Conservation (phyloP, 2,329 filamentous ascomycete genomes). For the Penicillium sp. region DNA sequence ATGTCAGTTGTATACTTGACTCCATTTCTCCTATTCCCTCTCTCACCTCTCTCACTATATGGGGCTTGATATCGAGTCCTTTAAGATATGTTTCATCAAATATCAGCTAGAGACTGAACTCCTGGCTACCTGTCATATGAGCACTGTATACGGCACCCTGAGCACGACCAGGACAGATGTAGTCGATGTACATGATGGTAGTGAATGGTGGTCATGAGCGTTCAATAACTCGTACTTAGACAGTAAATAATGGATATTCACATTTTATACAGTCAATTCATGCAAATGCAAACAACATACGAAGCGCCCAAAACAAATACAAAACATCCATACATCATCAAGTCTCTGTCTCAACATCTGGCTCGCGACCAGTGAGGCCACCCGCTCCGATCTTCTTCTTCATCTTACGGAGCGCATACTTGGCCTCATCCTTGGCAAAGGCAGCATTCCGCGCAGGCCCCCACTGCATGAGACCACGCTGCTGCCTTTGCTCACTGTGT, state of each 20-base stretch:
- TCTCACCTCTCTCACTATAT: too few species aligned
- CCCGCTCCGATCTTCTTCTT: constrained; percentile 68
- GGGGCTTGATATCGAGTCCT: too few species aligned
- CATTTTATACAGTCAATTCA: background rate
- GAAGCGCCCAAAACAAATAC: background rate
- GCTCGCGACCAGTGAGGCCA: constrained; percentile 72
- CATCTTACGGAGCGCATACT: constrained; percentile 71
- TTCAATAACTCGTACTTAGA: background rate
- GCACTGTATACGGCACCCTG: too few species aligned
- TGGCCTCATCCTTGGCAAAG: constrained; percentile 85
- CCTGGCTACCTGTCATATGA: too few species aligned
- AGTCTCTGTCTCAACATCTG: constrained; percentile 78
- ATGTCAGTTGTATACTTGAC: too few species aligned
- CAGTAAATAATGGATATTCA: background rate
- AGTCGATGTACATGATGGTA: background rate
- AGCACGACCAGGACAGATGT: too few species aligned
- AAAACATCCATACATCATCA: constrained; percentile 4
- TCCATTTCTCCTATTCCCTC: too few species aligned
- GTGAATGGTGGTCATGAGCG: background rate
- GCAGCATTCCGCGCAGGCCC: constrained; percentile 78
- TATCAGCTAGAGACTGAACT: too few species aligned
- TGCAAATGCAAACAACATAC: background rate
- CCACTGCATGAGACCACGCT: constrained; percentile 94
- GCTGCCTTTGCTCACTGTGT: constrained; percentile 69
- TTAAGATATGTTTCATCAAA: too few species aligned